Percentiles rank a stretch among this genome's conserved stretches.
phyloP scores from a whole-genome alignment of 805 yeast species.

The Myxozyma udenii region DNA sequence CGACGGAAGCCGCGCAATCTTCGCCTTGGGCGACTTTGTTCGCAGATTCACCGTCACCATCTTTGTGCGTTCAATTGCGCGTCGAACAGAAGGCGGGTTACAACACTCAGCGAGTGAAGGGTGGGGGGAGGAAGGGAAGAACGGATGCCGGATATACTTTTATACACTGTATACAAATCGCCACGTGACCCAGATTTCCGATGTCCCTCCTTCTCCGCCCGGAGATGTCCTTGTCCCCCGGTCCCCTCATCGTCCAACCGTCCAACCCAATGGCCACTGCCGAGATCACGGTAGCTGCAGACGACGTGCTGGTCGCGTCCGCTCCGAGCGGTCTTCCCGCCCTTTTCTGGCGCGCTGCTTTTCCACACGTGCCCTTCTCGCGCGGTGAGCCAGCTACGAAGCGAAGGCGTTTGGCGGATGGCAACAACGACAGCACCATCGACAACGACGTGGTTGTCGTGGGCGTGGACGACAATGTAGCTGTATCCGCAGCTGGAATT shows the following conservation, averaged over 20 bases:
- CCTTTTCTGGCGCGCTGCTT: conserved; percentile 1
- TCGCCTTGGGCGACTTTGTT: conserved; percentile 33
- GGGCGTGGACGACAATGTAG: too few relatives aligned
- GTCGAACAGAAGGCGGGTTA: not conserved
- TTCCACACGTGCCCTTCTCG: conserved; percentile 3
- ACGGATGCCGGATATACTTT: too few relatives aligned
- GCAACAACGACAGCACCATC: not conserved
- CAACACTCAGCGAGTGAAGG: too few relatives aligned
- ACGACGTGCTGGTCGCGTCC: not conserved
- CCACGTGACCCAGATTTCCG: too few relatives aligned
- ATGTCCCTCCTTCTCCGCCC: not conserved
- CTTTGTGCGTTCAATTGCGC: not conserved
- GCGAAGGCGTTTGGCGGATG: conserved; percentile 8
- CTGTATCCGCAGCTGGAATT: conserved; percentile 7
- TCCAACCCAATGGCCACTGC: conserved; percentile 1
- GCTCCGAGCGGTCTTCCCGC: not conserved
- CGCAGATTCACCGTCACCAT: conserved; percentile 25
- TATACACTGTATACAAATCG: too few relatives aligned
- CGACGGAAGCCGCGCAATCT: conserved; percentile 33
- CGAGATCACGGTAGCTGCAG: not conserved
- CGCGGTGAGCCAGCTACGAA: conserved; percentile 2
- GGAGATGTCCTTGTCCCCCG: not conserved
- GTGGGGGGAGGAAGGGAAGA: too few relatives aligned
- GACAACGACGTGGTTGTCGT: too few relatives aligned
- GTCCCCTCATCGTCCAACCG: too few relatives aligned